phyloP scores from a whole-genome alignment of 495 filamentous ascomycete species.

The Neurospora sp. region DNA sequence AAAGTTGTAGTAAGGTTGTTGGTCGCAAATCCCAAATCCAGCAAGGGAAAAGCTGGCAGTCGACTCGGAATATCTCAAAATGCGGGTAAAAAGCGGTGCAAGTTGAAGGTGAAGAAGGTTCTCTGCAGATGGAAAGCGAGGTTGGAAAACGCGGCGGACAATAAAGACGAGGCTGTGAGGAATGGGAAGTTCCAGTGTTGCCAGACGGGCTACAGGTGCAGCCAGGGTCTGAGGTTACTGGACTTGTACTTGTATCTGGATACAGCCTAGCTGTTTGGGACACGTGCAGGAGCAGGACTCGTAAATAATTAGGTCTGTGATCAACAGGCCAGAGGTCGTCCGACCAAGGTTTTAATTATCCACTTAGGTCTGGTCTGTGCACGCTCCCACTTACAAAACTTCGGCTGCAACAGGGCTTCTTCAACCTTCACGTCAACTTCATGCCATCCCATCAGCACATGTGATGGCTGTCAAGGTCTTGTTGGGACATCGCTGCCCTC shows the following conservation, averaged over 20 bases:
- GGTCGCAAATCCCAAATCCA: not conserved
- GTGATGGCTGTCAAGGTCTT: no score
- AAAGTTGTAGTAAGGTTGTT: not conserved
- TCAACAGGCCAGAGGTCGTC: not conserved
- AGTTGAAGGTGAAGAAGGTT: not conserved
- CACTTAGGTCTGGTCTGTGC: not conserved
- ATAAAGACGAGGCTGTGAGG: not conserved
- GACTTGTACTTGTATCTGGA: not conserved
- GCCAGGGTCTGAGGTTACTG: not conserved
- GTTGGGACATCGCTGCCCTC: no score
- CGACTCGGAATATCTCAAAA: not conserved
- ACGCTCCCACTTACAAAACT: not conserved
- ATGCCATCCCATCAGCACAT: not conserved
- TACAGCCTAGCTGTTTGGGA: not conserved
- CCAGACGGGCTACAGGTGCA: not conserved
- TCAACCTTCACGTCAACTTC: not conserved
- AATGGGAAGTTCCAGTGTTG: not conserved
- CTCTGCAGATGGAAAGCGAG: not conserved
- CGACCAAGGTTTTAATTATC: not conserved
- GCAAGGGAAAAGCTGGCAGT: not conserved
- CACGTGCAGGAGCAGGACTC: not conserved
- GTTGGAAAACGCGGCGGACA: not conserved
- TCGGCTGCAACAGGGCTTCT: not conserved
- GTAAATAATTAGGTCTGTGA: not conserved
- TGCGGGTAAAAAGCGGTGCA: not conserved